Evolutionary conservation across 768 basidiomycete species (phyloP).

Genomic region (Rhodocollybia butyracea): DNA sequence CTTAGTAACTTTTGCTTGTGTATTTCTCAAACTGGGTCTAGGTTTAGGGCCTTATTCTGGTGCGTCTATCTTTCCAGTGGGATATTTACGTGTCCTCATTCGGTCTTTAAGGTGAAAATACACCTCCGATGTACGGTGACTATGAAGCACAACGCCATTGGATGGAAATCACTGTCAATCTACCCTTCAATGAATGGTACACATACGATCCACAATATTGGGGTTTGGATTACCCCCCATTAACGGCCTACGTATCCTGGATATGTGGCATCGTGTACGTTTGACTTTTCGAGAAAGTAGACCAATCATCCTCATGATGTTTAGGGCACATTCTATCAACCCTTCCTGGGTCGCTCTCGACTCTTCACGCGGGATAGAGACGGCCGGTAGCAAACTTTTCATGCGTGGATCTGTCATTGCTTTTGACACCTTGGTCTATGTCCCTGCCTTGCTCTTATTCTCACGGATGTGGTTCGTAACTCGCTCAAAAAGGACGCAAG

Average conservation of each 20-base stretch:
- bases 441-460: conserved; percentile 71
- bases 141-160: conserved; percentile 94
- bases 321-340: conserved; percentile 48
- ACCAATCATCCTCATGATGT: background rate
- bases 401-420: conserved; percentile 77
- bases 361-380: conserved; percentile 71
- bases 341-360: conserved; percentile 70
- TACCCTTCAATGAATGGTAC: conserved; percentile 81
- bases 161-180: conserved; percentile 87
- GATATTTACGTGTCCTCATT: background rate
- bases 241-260: conserved; percentile 91
- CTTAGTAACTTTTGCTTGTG: conserved; percentile 45
- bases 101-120: conserved; percentile 47
- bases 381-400: conserved; percentile 60
- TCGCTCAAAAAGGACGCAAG: conserved; percentile 75
- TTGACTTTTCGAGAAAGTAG: background rate
- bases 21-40: conserved; percentile 63
- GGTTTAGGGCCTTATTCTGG: conserved; percentile 84
- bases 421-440: conserved; percentile 69
- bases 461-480: conserved; percentile 60
- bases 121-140: conserved; percentile 87
- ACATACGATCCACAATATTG: conserved; percentile 86
- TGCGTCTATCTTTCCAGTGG: conserved; percentile 29
- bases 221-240: conserved; percentile 93
- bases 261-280: conserved; percentile 74